These are phyloP conservation scores for Gloeostereum incarnatum DNA, from an alignment of 768 basidiomycete species.

Conservation along the genomic window DNA sequence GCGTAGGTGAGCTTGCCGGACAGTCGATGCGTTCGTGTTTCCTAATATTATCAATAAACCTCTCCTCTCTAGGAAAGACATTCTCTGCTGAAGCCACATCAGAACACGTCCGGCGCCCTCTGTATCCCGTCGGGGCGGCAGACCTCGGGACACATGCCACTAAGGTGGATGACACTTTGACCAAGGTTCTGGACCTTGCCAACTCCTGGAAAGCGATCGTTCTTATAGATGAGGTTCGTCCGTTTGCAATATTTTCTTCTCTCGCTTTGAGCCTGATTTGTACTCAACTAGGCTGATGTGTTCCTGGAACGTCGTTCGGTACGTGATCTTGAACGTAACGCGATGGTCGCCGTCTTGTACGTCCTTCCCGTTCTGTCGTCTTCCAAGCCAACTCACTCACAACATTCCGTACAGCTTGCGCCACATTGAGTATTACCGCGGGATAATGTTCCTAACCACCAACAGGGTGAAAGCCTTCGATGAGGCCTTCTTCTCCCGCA, in stretches of 20 bases:
- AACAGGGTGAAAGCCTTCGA: constrained; percentile 54
- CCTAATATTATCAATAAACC: neutral
- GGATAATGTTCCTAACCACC: constrained; percentile 48
- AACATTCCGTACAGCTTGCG: constrained; percentile 30
- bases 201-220: constrained; percentile 56
- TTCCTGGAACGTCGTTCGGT: constrained; percentile 64
- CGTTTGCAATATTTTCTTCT: neutral
- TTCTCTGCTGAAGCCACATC: constrained; percentile 53
- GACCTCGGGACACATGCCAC: constrained; percentile 41
- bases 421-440: constrained; percentile 49
- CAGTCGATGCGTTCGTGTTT: neutral
- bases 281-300: constrained; percentile 42
- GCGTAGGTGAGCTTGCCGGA: constrained; percentile 35
- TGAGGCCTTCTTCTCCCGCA: constrained; percentile 60
- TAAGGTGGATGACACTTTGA: constrained; percentile 32
- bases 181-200: constrained; percentile 40
- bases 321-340: constrained; percentile 57
- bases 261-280: neutral
- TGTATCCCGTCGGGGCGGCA: constrained; percentile 46
- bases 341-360: constrained; percentile 64
- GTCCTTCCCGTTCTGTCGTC: constrained; percentile 7
- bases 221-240: constrained; percentile 39
- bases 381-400: constrained; percentile 17
- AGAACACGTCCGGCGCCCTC: constrained; percentile 41
- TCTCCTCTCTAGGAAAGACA: constrained; percentile 30